phyloP scores from a whole-genome alignment of 176 grass and related monocot genomes.

The Carex myosuroides region DNA sequence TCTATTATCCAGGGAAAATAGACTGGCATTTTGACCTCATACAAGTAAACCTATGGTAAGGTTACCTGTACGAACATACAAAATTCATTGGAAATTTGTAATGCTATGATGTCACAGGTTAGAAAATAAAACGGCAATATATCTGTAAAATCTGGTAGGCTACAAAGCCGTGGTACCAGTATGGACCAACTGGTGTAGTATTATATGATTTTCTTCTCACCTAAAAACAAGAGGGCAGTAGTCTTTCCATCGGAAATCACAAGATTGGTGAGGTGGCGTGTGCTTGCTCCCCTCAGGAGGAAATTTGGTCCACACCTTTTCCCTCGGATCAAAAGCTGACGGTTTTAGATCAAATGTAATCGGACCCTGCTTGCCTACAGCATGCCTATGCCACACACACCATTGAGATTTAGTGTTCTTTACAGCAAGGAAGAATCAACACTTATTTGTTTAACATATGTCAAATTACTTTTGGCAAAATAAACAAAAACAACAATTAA shows the following conservation, averaged over 20 bases:
- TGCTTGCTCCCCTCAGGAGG: constrained; percentile 86
- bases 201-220: constrained; percentile 41
- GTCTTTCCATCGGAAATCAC: constrained; percentile 97
- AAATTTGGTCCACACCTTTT: constrained; percentile 98
- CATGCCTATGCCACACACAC: constrained; percentile 56
- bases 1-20: not conserved
- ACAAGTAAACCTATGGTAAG: not conserved
- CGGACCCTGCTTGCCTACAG: constrained; percentile 76
- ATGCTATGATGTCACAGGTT: not conserved
- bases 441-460: not conserved
- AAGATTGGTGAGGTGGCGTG: constrained; percentile 86
- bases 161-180: not conserved
- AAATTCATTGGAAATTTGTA: not conserved
- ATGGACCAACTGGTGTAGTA: not conserved
- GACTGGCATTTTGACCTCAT: not conserved
- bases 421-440: not conserved
- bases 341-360: constrained; percentile 64
- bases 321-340: constrained; percentile 82
- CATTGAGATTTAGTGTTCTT: not conserved
- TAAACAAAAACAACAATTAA: not conserved
- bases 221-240: constrained; percentile 97
- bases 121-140: not conserved
- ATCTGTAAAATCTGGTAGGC: not conserved
- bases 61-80: not conserved
- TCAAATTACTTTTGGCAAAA: not conserved